These are phyloP conservation scores for Oenanthe sinensis DNA, from an alignment of 129 eudicot species.

Conservation along the genomic window DNA sequence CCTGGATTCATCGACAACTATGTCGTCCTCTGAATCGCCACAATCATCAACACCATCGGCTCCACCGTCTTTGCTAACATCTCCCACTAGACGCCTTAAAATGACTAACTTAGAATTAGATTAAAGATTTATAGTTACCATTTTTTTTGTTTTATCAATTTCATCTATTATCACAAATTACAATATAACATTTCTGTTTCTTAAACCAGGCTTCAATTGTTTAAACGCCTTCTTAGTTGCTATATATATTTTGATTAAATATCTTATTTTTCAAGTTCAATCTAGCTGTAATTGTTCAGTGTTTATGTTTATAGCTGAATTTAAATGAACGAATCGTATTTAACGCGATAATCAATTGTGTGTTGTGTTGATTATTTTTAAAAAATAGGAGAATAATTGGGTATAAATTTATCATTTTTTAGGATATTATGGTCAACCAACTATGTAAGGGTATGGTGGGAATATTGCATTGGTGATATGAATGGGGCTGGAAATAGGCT, in stretches of 20 bases:
- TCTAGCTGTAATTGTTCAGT: no score
- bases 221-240: background rate
- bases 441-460: background rate
- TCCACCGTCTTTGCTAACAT: slow-evolving; percentile 40
- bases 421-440: no score
- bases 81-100: slow-evolving; percentile 59
- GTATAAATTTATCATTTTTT: no score
- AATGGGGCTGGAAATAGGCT: slow-evolving; percentile 22
- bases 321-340: background rate
- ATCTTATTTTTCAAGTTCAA: background rate
- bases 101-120: slow-evolving; percentile 33
- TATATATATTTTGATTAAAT: background rate
- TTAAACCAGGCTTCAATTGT: background rate
- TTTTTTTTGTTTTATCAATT: slow-evolving; percentile 11
- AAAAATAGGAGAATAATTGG: no score
- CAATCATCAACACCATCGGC: slow-evolving; percentile 18
- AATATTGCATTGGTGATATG: background rate
- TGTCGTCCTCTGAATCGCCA: background rate
- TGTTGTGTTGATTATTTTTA: no score
- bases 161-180: slow-evolving; percentile 6
- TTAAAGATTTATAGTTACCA: slow-evolving; percentile 9
- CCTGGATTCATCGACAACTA: background rate
- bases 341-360: background rate
- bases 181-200: background rate
- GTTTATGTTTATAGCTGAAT: background rate